A percentile compares a stretch with the other conserved stretches of the same genome.
phyloP scores from a whole-genome alignment of 2,329 filamentous ascomycete genomes.

The Fusarium austroafricanum region DNA sequence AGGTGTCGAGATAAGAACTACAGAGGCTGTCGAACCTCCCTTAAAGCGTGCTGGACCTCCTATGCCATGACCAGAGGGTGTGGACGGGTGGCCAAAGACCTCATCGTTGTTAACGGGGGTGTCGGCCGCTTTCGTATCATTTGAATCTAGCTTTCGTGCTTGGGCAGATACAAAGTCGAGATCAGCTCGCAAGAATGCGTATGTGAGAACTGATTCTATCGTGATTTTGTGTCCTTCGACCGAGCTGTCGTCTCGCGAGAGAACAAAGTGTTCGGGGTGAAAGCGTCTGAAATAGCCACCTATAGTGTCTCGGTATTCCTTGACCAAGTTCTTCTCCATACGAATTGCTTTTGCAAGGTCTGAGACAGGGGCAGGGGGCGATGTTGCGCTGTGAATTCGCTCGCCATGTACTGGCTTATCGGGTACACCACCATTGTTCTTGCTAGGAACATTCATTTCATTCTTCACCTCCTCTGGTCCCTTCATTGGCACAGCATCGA shows the following conservation, averaged over 20 bases:
- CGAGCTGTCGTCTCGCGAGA: constrained; percentile 50
- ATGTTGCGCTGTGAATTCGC: constrained; percentile 53
- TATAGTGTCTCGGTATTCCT: constrained; percentile 83
- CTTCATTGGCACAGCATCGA: constrained; percentile 60
- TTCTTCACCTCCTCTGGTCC: constrained; percentile 58
- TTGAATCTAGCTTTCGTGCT: constrained; percentile 80
- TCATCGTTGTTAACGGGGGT: constrained; percentile 86
- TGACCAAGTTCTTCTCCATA: constrained; percentile 77
- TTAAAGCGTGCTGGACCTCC: constrained; percentile 85
- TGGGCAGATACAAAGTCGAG: constrained; percentile 94
- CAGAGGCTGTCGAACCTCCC: constrained; percentile 90
- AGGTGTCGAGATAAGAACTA: constrained; percentile 91
- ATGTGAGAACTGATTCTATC: constrained; percentile 84
- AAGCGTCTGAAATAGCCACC: constrained; percentile 96
- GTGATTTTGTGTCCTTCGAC: constrained; percentile 60
- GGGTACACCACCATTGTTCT: constrained; percentile 49
- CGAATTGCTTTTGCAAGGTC: constrained; percentile 72
- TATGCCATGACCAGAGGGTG: constrained; percentile 71
- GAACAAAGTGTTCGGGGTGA: constrained; percentile 78
- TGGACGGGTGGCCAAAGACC: constrained; percentile 73
- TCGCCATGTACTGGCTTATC: constrained; percentile 53
- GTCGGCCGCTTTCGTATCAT: constrained; percentile 78
- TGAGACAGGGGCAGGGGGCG: constrained; percentile 63
- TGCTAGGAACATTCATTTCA: constrained; percentile 51
- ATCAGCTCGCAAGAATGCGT: constrained; percentile 93